Evolutionary conservation across 805 yeast species (phyloP).

Genomic region (Vanderwaltozyma tropicalis): DNA sequence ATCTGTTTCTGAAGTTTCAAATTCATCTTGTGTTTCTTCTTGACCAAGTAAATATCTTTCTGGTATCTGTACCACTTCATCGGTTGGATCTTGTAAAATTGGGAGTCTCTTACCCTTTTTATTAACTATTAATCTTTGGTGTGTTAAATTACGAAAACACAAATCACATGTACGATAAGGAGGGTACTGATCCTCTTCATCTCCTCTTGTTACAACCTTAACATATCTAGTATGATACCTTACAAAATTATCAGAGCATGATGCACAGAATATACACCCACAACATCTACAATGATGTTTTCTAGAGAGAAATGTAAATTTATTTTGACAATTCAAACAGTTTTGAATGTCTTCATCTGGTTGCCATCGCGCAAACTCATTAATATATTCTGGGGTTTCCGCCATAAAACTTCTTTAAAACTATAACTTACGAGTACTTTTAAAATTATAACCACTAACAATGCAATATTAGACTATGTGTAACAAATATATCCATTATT

Average conservation of each 20-base stretch:
- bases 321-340: slow-evolving; percentile 39
- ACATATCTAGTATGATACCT: slow-evolving; percentile 21
- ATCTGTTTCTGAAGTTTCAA: too few species aligned
- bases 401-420: not conserved
- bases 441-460: too few species aligned
- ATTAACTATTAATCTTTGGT: slow-evolving; percentile 9
- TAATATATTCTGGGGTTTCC: not conserved
- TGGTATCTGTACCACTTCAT: too few species aligned
- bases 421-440: too few species aligned
- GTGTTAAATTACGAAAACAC: slow-evolving; percentile 41
- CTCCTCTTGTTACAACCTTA: slow-evolving; percentile 16
- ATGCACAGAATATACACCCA: slow-evolving; percentile 52
- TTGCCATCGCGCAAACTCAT: slow-evolving; percentile 26
- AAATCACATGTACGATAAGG: slow-evolving; percentile 48
- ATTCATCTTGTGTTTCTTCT: too few species aligned
- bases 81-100: not conserved
- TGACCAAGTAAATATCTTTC: too few species aligned
- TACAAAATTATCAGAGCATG: slow-evolving; percentile 21
- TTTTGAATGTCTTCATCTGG: slow-evolving; percentile 18
- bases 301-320: slow-evolving; percentile 42
- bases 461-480: too few species aligned
- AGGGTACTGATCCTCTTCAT: slow-evolving; percentile 32
- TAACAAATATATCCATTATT: too few species aligned
- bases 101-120: too few species aligned
- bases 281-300: slow-evolving; percentile 64